phyloP scores from a whole-genome alignment of 176 grass and related monocot species.

The Rhynchospora pubera region DNA sequence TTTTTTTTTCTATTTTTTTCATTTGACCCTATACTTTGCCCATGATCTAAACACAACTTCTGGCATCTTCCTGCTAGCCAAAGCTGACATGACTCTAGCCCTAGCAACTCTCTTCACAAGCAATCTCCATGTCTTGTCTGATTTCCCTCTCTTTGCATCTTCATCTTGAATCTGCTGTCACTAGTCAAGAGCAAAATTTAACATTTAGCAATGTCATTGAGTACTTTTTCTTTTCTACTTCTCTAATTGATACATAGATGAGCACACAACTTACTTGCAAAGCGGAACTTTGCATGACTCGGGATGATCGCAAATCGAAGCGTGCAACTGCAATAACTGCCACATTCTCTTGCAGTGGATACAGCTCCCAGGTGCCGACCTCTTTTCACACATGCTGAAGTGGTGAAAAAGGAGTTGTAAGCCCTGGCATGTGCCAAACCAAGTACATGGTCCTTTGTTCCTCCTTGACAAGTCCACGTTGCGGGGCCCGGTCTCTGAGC shows the following conservation, averaged over 20 bases:
- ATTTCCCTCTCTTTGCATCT: conserved; percentile 40
- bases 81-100: conserved; percentile 32
- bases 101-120: conserved; percentile 58
- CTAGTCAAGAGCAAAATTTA: not conserved
- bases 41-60: conserved; percentile 27
- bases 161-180: conserved; percentile 43
- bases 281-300: conserved; percentile 52
- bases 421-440: conserved; percentile 35
- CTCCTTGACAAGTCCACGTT: not conserved
- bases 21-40: conserved; percentile 22
- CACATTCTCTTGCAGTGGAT: conserved; percentile 62
- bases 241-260: not conserved
- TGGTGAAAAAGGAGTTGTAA: conserved; percentile 55
- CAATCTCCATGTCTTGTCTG: conserved; percentile 55
- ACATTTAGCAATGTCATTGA: not conserved
- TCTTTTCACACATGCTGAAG: conserved; percentile 41
- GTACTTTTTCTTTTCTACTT: not conserved
- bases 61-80: conserved; percentile 34
- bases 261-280: conserved; percentile 48
- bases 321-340: conserved; percentile 73
- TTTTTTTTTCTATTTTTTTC: not conserved
- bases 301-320: conserved; percentile 45
- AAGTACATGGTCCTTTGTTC: not conserved
- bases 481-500: not conserved
- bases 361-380: conserved; percentile 39